Conservation (phyloP, 805 yeast genomes). For the Candida jianshihensis region DNA sequence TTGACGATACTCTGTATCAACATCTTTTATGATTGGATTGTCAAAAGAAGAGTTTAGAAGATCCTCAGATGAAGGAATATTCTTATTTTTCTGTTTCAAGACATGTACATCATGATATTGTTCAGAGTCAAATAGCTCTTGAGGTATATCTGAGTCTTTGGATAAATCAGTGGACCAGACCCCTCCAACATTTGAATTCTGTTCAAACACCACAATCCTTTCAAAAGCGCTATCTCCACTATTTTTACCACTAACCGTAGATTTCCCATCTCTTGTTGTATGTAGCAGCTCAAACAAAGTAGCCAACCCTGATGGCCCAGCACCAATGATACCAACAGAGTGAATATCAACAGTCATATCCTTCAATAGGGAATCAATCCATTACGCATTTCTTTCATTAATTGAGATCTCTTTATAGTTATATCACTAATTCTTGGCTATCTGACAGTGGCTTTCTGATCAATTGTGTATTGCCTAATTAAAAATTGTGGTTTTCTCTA, state of each 20-base stretch:
- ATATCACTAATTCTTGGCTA: too few relatives aligned
- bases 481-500: too few relatives aligned
- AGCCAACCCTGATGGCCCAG: not conserved
- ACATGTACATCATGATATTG: constrained; percentile 25
- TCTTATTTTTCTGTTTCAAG: constrained; percentile 8
- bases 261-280: not conserved
- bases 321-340: not conserved
- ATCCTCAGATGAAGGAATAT: constrained; percentile 5
- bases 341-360: too few relatives aligned
- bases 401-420: too few relatives aligned
- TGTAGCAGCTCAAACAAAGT: not conserved
- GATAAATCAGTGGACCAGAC: not conserved
- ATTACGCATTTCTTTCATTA: too few relatives aligned
- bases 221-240: not conserved
- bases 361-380: too few relatives aligned
- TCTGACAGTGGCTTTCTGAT: too few relatives aligned
- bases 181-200: not conserved
- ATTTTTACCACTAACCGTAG: not conserved
- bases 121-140: constrained; percentile 23
- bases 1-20: constrained; percentile 24
- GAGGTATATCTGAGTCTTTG: constrained; percentile 6
- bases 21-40: constrained; percentile 13
- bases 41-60: constrained; percentile 11
- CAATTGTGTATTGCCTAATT: too few relatives aligned
- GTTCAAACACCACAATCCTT: not conserved